phyloP scores from a whole-genome alignment of 1,139 yeast species.

The Taphrina confusa region DNA sequence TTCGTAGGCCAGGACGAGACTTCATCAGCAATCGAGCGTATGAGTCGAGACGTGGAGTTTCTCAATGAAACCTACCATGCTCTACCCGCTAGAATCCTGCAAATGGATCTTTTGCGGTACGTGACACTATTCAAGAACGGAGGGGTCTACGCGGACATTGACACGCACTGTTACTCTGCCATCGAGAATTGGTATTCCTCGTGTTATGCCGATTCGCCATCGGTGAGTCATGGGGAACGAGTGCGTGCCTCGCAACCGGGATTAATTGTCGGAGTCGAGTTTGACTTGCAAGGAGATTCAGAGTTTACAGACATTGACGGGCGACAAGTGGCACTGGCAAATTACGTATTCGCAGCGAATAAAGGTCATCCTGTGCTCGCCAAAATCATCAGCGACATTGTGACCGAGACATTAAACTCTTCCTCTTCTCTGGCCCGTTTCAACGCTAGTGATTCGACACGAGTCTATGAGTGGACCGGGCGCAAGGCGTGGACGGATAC shows the following conservation, averaged over 20 bases:
- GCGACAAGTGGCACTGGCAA: conserved; percentile 9
- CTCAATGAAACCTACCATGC: conserved; percentile 69
- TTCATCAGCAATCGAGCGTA: neutral
- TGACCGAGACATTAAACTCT: conserved; percentile 66
- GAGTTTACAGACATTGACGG: conserved; percentile 17
- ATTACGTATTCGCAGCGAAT: conserved; percentile 77
- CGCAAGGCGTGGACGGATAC: conserved; percentile 90
- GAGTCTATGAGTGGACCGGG: conserved; percentile 94
- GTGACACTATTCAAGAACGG: conserved; percentile 86
- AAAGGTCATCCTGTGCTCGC: conserved; percentile 90
- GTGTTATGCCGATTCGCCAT: conserved; percentile 7
- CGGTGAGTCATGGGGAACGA: neutral
- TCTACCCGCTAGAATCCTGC: conserved; percentile 75
- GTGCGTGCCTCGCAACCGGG: conserved; percentile 26
- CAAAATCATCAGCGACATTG: conserved; percentile 74
- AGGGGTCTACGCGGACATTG: conserved; percentile 89
- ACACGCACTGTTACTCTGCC: conserved; percentile 52
- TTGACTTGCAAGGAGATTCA: conserved; percentile 18
- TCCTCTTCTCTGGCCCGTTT: conserved; percentile 49
- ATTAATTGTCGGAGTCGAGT: conserved; percentile 34
- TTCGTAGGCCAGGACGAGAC: conserved; percentile 8
- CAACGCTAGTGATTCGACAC: conserved; percentile 54
- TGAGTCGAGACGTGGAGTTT: conserved; percentile 18
- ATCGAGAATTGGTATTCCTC: conserved; percentile 23
- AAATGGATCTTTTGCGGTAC: conserved; percentile 89